Percentiles rank a stretch among this genome's conserved stretches.
Conservation (phyloP, 1,284 basidiomycete species). For the Microbotryum saponariae region DNA sequence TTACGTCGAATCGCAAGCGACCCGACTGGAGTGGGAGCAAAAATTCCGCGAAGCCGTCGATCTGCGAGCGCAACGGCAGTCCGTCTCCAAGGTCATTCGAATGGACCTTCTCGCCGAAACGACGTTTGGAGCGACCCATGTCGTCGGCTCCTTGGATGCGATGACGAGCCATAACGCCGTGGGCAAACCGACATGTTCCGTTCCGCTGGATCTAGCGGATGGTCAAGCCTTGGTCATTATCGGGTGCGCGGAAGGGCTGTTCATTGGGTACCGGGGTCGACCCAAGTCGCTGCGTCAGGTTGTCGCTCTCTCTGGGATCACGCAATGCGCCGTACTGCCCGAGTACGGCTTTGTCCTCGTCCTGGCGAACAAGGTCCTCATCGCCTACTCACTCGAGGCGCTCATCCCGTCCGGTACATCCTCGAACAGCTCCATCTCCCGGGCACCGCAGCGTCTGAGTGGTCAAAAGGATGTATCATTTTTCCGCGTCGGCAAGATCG, state of each 20-base stretch:
- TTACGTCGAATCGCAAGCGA: slow-evolving; percentile 62
- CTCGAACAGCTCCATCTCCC: slow-evolving; percentile 18
- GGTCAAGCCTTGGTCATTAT: slow-evolving; percentile 76
- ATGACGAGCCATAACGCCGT: slow-evolving; percentile 4
- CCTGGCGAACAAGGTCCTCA: slow-evolving; percentile 69
- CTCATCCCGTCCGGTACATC: slow-evolving; percentile 74
- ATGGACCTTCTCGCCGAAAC: slow-evolving; percentile 38
- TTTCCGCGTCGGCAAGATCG: slow-evolving; percentile 82
- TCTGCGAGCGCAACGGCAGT: slow-evolving; percentile 74
- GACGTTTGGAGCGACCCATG: slow-evolving; percentile 36
- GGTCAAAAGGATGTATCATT: slow-evolving; percentile 85
- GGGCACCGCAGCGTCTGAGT: slow-evolving; percentile 71
- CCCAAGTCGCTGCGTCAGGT: slow-evolving; percentile 79
- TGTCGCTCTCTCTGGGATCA: slow-evolving; percentile 79
- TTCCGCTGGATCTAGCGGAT: slow-evolving; percentile 54
- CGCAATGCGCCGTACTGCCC: slow-evolving; percentile 87
- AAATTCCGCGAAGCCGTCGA: slow-evolving; percentile 83
- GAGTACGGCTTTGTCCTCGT: slow-evolving; percentile 94
- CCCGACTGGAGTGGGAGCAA: slow-evolving; percentile 67
- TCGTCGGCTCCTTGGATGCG: slow-evolving; percentile 9
- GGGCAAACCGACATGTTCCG: slow-evolving; percentile 31
- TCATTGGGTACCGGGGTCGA: slow-evolving; percentile 88
- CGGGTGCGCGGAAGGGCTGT: slow-evolving; percentile 90
- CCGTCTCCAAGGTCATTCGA: slow-evolving; percentile 68
- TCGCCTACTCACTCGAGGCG: slow-evolving; percentile 74